Evolutionary conservation across 2,329 filamentous ascomycete genomes (phyloP).

Genomic region (Alternaria metachromatica): DNA sequence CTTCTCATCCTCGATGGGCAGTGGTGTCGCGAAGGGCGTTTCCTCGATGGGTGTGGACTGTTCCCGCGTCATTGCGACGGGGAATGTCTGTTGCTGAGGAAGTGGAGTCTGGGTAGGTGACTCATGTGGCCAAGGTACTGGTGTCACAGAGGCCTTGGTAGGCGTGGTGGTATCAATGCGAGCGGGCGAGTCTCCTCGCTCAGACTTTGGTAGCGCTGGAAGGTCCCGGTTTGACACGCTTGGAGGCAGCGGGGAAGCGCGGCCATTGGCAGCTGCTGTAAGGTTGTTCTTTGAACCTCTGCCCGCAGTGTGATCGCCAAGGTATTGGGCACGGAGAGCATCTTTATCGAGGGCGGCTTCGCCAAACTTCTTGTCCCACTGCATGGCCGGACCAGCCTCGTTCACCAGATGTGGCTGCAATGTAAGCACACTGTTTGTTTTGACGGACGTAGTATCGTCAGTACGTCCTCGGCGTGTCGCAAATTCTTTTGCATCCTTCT

Average conservation of each 20-base stretch:
- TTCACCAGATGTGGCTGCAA: conserved; percentile 83
- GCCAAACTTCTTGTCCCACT: conserved; percentile 96
- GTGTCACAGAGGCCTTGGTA: conserved; percentile 42
- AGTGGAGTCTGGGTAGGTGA: conserved; percentile 36
- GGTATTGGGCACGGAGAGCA: conserved; percentile 82
- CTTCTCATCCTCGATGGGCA: conserved; percentile 40
- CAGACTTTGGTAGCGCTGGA: conserved; percentile 50
- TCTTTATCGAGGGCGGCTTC: conserved; percentile 90
- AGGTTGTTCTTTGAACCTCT: conserved; percentile 65
- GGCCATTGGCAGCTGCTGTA: conserved; percentile 39
- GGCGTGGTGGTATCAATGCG: conserved; percentile 23
- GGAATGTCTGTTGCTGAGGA: conserved; percentile 39
- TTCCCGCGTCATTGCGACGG: neutral
- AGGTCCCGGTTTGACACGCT: conserved; percentile 48
- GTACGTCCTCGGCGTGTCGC: conserved; percentile 62
- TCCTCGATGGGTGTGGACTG: neutral
- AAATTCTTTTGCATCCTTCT: conserved; percentile 58
- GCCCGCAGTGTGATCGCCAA: conserved; percentile 75
- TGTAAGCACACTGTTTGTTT: conserved; percentile 90
- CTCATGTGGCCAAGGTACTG: conserved; percentile 38
- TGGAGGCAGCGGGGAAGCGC: conserved; percentile 32
- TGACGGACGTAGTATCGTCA: conserved; percentile 64
- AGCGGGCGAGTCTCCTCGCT: conserved; percentile 37
- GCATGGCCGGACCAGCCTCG: conserved; percentile 91
- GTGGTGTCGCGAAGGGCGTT: conserved; percentile 6